Conservation (phyloP, 2,329 filamentous ascomycete species). For the Alternaria sp. region DNA sequence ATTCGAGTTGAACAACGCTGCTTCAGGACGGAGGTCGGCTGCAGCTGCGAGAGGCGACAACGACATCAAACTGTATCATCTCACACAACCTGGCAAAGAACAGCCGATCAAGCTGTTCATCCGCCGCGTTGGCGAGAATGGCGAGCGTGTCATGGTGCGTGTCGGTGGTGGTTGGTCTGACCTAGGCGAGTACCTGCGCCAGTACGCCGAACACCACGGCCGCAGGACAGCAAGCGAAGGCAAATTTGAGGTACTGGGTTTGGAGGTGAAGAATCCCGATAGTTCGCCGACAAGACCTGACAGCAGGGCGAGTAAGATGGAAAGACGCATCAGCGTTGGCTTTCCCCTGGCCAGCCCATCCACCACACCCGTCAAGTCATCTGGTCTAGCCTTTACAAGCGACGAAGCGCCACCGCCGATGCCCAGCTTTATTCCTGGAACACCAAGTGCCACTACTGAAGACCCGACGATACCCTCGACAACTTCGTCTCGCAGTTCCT, state of each 20-base stretch:
- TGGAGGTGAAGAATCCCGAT: slow-evolving; percentile 43
- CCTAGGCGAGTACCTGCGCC: slow-evolving; percentile 89
- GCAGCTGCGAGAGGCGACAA: slow-evolving; percentile 44
- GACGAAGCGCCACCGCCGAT: slow-evolving; percentile 34
- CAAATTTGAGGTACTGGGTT: slow-evolving; percentile 62
- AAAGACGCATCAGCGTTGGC: slow-evolving; percentile 35
- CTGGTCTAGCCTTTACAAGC: slow-evolving; percentile 15
- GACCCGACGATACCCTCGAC: slow-evolving; percentile 35
- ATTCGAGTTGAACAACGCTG: slow-evolving; percentile 31
- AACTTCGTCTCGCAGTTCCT: slow-evolving; percentile 39
- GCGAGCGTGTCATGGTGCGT: slow-evolving; percentile 95
- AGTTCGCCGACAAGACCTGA: slow-evolving; percentile 35
- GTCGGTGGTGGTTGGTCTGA: slow-evolving; percentile 99
- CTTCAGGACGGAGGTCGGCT: slow-evolving; percentile 39
- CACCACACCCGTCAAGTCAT: slow-evolving; percentile 38
- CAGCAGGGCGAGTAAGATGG: slow-evolving; percentile 35
- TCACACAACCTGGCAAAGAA: slow-evolving; percentile 82
- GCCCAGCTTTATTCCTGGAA: slow-evolving; percentile 33
- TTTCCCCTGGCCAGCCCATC: slow-evolving; percentile 26
- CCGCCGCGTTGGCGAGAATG: slow-evolving; percentile 85
- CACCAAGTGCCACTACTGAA: slow-evolving; percentile 34
- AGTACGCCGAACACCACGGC: slow-evolving; percentile 91
- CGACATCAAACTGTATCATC: slow-evolving; percentile 90
- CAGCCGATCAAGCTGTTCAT: slow-evolving; percentile 95
- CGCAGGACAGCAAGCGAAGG: slow-evolving; percentile 67